phyloP scores from a whole-genome alignment of 441 rosid species.

The Aquilaria agallochum region DNA sequence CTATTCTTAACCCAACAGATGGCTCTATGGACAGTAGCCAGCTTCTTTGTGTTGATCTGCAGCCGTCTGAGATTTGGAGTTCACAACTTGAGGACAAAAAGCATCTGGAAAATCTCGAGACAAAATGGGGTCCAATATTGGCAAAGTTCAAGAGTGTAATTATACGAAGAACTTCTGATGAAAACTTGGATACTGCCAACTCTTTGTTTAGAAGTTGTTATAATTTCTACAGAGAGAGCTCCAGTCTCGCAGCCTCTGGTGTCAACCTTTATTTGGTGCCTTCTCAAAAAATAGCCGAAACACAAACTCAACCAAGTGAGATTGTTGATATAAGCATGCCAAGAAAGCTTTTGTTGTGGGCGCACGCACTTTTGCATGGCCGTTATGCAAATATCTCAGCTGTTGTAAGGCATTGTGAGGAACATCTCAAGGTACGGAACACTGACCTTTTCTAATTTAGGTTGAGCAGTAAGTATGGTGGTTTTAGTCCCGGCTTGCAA shows the following conservation, averaged over 20 bases:
- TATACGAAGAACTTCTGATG: conserved; percentile 57
- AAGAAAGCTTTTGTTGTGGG: conserved; percentile 97
- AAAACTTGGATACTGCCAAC: conserved; percentile 68
- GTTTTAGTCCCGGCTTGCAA: no score
- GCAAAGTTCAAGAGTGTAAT: conserved; percentile 62
- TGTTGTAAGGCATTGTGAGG: conserved; percentile 90
- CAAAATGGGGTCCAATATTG: conserved; percentile 71
- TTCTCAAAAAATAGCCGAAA: conserved; percentile 37
- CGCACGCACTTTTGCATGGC: conserved; percentile 73
- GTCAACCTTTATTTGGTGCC: conserved; percentile 66
- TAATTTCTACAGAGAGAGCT: conserved; percentile 86
- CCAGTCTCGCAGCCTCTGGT: conserved; percentile 58
- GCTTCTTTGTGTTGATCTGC: conserved; percentile 77
- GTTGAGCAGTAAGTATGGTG: not conserved
- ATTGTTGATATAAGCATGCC: conserved; percentile 83
- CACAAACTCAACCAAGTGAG: conserved; percentile 56
- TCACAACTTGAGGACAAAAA: conserved; percentile 59
- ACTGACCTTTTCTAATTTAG: conserved; percentile 3
- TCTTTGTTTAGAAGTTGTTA: conserved; percentile 73
- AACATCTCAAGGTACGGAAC: conserved; percentile 70
- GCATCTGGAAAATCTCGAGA: conserved; percentile 51
- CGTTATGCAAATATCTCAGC: conserved; percentile 67
- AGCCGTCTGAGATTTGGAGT: conserved; percentile 63
- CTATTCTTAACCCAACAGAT: conserved; percentile 34
- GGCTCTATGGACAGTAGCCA: conserved; percentile 43